These are phyloP conservation scores for Asclepias syriaca DNA, from an alignment of 257 asterid genomes.

Conservation along the genomic window DNA sequence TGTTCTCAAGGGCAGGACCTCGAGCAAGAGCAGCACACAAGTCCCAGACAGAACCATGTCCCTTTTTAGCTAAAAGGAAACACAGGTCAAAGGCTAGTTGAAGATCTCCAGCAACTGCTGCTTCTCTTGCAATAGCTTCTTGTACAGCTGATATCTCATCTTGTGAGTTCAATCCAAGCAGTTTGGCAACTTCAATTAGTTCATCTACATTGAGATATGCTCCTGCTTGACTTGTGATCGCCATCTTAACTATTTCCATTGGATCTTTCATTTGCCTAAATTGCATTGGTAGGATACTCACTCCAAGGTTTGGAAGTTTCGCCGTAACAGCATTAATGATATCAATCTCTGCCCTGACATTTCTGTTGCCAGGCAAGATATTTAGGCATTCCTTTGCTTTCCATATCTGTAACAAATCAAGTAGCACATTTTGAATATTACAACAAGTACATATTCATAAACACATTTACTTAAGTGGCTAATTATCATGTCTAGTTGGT, in stretches of 20 bases:
- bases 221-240: conserved; percentile 75
- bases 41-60: conserved; percentile 96
- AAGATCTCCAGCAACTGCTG: conserved; percentile 92
- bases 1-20: conserved; percentile 85
- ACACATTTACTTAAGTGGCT: neutral
- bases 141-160: conserved; percentile 86
- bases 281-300: conserved; percentile 89
- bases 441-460: neutral
- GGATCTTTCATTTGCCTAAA: conserved; percentile 96
- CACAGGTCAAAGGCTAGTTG: conserved; percentile 97
- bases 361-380: conserved; percentile 83
- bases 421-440: conserved; percentile 13
- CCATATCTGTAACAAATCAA: conserved; percentile 60
- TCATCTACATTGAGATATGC: conserved; percentile 93
- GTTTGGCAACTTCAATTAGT: conserved; percentile 86
- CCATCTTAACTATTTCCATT: conserved; percentile 84
- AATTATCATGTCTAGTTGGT: no score
- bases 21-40: conserved; percentile 97
- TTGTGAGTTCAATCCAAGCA: conserved; percentile 83
- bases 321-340: conserved; percentile 79
- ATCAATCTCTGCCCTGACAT: conserved; percentile 80
- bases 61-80: conserved; percentile 82
- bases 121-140: conserved; percentile 99
- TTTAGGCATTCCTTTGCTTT: conserved; percentile 96
- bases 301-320: conserved; percentile 95